Conservation (phyloP, 164 flowering plant genomes). For the Dillenia suffruticosa region DNA sequence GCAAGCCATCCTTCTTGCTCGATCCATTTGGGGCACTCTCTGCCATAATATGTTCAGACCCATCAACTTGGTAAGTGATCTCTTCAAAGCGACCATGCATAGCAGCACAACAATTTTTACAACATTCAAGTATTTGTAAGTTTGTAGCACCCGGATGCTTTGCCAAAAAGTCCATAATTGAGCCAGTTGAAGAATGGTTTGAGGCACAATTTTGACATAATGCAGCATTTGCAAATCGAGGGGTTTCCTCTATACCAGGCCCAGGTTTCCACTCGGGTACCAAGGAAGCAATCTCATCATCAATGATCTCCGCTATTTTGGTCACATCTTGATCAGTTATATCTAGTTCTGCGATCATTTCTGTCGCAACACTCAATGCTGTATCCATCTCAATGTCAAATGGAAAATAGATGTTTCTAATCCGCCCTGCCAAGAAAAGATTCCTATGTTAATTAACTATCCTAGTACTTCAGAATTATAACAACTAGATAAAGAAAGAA, state of each 20-base stretch:
- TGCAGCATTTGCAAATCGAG: constrained; percentile 17
- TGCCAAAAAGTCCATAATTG: constrained; percentile 37
- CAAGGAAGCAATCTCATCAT: constrained; percentile 41
- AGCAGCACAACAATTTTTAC: constrained; percentile 51
- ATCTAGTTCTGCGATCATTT: constrained; percentile 59
- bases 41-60: constrained; percentile 33
- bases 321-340: constrained; percentile 52
- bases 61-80: constrained; percentile 56
- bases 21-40: constrained; percentile 31
- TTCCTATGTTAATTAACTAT: background rate
- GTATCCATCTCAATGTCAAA: constrained; percentile 52
- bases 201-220: constrained; percentile 44
- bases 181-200: constrained; percentile 42
- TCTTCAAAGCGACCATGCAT: constrained; percentile 85
- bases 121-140: constrained; percentile 27
- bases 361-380: constrained; percentile 54
- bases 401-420: constrained; percentile 51
- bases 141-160: constrained; percentile 13
- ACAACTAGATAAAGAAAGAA: too few species aligned
- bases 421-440: constrained; percentile 26
- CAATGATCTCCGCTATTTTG: constrained; percentile 51
- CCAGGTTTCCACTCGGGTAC: constrained; percentile 51
- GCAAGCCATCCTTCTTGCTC: constrained; percentile 24
- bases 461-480: too few species aligned
- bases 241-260: constrained; percentile 34